phyloP scores from a whole-genome alignment of 495 filamentous ascomycete species.

The Ascodesmis nigricans region DNA sequence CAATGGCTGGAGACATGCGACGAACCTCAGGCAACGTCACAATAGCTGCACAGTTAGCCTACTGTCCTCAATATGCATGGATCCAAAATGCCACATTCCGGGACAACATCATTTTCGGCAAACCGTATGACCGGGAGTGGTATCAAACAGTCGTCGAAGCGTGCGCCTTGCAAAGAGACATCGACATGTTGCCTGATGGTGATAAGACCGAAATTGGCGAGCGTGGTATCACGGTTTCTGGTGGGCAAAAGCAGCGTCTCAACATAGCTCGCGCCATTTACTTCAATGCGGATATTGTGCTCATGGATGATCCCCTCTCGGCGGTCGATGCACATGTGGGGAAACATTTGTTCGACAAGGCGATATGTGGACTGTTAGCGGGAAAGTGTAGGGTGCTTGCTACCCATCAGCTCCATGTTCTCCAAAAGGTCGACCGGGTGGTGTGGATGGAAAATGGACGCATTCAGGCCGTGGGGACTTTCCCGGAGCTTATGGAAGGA shows the following conservation, averaged over 20 bases:
- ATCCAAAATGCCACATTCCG: constrained; percentile 77
- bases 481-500: constrained; percentile 57
- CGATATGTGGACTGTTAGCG: constrained; percentile 71
- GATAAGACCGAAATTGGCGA: constrained; percentile 62
- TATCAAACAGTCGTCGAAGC: constrained; percentile 38
- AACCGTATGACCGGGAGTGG: constrained; percentile 44
- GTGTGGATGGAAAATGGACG: constrained; percentile 74
- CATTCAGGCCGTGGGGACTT: constrained; percentile 69
- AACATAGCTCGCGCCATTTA: constrained; percentile 75
- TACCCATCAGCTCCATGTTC: constrained; percentile 84
- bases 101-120: constrained; percentile 82
- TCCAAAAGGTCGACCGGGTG: constrained; percentile 73
- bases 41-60: constrained; percentile 57
- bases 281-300: constrained; percentile 55
- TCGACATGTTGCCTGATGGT: constrained; percentile 52
- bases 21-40: constrained; percentile 49
- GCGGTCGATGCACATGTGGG: constrained; percentile 78
- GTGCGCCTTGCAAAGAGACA: constrained; percentile 47
- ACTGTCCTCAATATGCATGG: constrained; percentile 94
- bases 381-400: constrained; percentile 79
- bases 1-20: constrained; percentile 85
- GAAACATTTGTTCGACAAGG: constrained; percentile 86
- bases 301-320: constrained; percentile 69
- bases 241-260: constrained; percentile 64
- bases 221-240: constrained; percentile 58